Percentiles rank a stretch among this genome's conserved stretches.
phyloP scores from a whole-genome alignment of 1,284 basidiomycete species.

The Macrocybe sp. region DNA sequence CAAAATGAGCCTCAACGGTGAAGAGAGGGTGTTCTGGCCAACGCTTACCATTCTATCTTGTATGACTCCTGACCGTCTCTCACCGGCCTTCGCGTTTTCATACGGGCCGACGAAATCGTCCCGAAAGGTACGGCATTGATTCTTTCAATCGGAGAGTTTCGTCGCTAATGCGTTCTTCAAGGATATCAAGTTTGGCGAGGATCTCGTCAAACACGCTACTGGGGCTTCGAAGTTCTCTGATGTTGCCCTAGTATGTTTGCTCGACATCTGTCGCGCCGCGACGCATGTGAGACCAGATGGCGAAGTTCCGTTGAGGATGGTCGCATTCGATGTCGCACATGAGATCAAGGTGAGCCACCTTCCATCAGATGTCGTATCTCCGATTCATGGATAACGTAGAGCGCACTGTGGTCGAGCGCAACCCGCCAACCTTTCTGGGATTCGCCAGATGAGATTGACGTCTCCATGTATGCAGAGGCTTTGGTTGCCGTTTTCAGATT shows the following conservation, averaged over 20 bases:
- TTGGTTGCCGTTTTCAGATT: conserved; percentile 71
- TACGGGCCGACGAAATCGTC: conserved; percentile 22
- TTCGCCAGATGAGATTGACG: conserved; percentile 64
- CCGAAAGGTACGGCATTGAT: conserved; percentile 32
- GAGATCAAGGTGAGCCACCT: conserved; percentile 62
- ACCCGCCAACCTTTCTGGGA: conserved; percentile 69
- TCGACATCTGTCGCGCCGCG: conserved; percentile 82
- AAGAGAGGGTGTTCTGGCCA: conserved; percentile 68
- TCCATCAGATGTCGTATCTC: not conserved
- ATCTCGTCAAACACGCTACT: conserved; percentile 47
- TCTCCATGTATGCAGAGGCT: conserved; percentile 74
- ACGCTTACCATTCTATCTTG: conserved; percentile 75
- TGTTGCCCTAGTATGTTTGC: conserved; percentile 66
- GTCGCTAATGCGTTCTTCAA: conserved; percentile 21
- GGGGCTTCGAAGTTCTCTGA: conserved; percentile 53
- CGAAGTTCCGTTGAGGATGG: conserved; percentile 64
- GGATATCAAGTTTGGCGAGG: conserved; percentile 54
- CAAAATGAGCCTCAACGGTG: conserved; percentile 51
- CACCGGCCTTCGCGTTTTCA: conserved; percentile 42
- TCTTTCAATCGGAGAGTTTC: not conserved
- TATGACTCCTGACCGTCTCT: conserved; percentile 74
- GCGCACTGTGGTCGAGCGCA: conserved; percentile 41
- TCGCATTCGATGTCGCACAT: conserved; percentile 72
- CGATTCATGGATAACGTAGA: conserved; percentile 23
- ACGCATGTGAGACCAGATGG: conserved; percentile 59